phyloP scores from a whole-genome alignment of 305 asterid genomes.

The Salvia sclarea region DNA sequence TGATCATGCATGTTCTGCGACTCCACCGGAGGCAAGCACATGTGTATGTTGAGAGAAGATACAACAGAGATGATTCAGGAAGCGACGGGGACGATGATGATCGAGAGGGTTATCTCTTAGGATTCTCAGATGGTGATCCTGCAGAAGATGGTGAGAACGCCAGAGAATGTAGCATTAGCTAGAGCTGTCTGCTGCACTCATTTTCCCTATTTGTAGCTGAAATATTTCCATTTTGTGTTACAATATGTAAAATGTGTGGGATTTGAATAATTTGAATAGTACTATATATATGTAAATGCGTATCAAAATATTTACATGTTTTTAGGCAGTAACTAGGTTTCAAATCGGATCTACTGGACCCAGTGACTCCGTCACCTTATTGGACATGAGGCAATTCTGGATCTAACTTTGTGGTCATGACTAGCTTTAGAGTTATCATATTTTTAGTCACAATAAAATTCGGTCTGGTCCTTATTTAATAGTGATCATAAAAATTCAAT shows the following conservation, averaged over 20 bases:
- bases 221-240: constrained; percentile 18
- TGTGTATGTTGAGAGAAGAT: constrained; percentile 54
- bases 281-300: background rate
- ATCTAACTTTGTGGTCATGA: no score
- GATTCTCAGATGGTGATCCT: constrained; percentile 51
- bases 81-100: constrained; percentile 58
- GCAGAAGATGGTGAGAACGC: constrained; percentile 58
- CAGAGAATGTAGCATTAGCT: constrained; percentile 70
- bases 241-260: constrained; percentile 10
- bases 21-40: constrained; percentile 75
- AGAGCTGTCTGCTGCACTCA: constrained; percentile 29
- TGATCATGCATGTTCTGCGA: constrained; percentile 74
- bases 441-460: no score
- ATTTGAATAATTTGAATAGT: constrained; percentile 4
- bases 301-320: background rate
- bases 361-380: no score
- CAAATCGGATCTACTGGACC: background rate
- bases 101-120: constrained; percentile 46
- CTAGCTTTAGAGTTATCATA: no score
- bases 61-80: constrained; percentile 46
- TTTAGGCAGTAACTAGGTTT: background rate
- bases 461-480: no score
- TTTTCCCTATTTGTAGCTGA: background rate
- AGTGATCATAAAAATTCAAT: no score
- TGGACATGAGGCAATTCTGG: no score